Conservation (phyloP, 768 basidiomycete genomes). For the Lactarius trivialis region DNA sequence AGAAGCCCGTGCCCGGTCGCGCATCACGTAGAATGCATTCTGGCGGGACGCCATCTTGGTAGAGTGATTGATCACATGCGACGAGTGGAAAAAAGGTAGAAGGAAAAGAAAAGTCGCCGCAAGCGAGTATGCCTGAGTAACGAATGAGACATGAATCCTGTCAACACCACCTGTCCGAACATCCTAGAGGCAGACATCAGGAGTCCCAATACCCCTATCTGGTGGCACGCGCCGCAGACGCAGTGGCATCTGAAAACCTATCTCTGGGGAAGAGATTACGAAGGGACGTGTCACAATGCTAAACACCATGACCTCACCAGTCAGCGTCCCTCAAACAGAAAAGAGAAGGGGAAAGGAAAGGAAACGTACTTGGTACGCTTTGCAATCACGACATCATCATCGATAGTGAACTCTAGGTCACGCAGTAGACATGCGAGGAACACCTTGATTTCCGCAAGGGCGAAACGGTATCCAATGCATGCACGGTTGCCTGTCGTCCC, state of each 20-base stretch:
- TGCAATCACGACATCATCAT: slow-evolving; percentile 49
- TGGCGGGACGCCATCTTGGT: background rate
- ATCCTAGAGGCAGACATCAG: background rate
- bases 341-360: background rate
- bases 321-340: slow-evolving; percentile 23
- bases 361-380: slow-evolving; percentile 55
- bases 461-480: slow-evolving; percentile 58
- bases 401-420: slow-evolving; percentile 49
- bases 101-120: too few species aligned
- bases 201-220: background rate
- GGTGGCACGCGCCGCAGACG: slow-evolving; percentile 34
- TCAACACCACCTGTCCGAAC: background rate
- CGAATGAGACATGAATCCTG: background rate
- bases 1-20: background rate
- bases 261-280: slow-evolving; percentile 46
- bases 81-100: background rate
- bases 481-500: slow-evolving; percentile 43
- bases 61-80: background rate
- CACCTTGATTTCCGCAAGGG: slow-evolving; percentile 55
- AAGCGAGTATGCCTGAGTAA: background rate
- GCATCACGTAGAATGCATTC: background rate
- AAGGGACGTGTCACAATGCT: slow-evolving; percentile 53
- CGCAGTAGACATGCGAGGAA: slow-evolving; percentile 53
- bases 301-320: slow-evolving; percentile 1
- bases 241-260: slow-evolving; percentile 58